These are phyloP conservation scores for Boletus rubropictus DNA, from an alignment of 768 basidiomycete species.

Conservation along the genomic window DNA sequence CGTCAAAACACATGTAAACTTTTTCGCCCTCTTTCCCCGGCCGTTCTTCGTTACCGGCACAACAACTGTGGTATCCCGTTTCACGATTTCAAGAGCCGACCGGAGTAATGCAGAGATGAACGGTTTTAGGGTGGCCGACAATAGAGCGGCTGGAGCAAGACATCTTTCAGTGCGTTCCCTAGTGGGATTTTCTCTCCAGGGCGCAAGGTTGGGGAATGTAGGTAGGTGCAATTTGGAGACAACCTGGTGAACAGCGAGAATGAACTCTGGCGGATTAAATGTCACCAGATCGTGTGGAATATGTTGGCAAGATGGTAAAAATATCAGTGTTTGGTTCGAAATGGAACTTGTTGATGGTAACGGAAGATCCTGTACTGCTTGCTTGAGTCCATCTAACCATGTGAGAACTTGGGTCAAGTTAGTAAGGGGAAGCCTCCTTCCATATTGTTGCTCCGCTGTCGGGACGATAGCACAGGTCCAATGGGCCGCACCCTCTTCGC, in stretches of 20 bases:
- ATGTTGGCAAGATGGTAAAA: constrained; percentile 13
- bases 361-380: constrained; percentile 5
- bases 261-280: constrained; percentile 23
- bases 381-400: constrained; percentile 7
- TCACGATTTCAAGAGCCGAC: constrained; percentile 29
- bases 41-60: constrained; percentile 14
- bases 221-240: constrained; percentile 17
- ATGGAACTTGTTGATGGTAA: constrained; percentile 1
- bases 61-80: constrained; percentile 28
- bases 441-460: constrained; percentile 16
- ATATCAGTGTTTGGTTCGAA: neutral
- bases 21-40: constrained; percentile 22
- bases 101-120: constrained; percentile 32
- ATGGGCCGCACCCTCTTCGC: constrained; percentile 8
- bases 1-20: constrained; percentile 29
- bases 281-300: constrained; percentile 20
- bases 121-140: constrained; percentile 30
- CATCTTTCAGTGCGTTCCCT: constrained; percentile 13
- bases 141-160: constrained; percentile 35
- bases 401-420: constrained; percentile 15
- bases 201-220: constrained; percentile 13
- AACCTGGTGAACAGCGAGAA: constrained; percentile 25
- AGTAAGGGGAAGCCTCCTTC: constrained; percentile 13
- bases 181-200: constrained; percentile 3
- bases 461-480: constrained; percentile 27